Percentiles rank a stretch among this genome's conserved stretches.
Conservation (phyloP, 805 yeast species). For the Jamesozyma jinghongensis region DNA sequence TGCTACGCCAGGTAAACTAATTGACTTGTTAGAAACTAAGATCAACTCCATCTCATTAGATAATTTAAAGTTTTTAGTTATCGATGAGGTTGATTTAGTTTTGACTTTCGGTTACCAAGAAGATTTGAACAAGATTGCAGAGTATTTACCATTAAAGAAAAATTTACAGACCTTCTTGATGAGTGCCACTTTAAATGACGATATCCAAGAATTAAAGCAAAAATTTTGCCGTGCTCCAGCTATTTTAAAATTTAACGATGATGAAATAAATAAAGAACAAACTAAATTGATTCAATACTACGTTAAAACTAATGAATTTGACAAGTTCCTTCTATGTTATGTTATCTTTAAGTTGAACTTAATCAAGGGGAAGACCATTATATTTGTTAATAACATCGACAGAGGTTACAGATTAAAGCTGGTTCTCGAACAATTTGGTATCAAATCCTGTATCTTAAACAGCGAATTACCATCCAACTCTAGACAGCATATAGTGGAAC, state of each 20-base stretch:
- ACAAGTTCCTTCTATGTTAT: slow-evolving; percentile 81
- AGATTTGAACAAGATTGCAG: slow-evolving; percentile 61
- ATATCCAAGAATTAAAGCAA: slow-evolving; percentile 63
- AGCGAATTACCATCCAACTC: slow-evolving; percentile 91
- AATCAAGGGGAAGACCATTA: slow-evolving; percentile 81
- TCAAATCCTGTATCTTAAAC: slow-evolving; percentile 78
- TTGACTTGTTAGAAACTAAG: slow-evolving; percentile 42
- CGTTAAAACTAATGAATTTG: slow-evolving; percentile 79
- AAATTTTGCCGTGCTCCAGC: slow-evolving; percentile 80
- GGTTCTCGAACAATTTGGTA: slow-evolving; percentile 90
- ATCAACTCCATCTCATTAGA: slow-evolving; percentile 41
- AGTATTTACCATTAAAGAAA: slow-evolving; percentile 59
- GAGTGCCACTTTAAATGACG: slow-evolving; percentile 93
- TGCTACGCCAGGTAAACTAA: slow-evolving; percentile 78
- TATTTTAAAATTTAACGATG: slow-evolving; percentile 68
- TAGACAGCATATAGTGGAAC: slow-evolving; percentile 89
- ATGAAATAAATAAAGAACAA: slow-evolving; percentile 41
- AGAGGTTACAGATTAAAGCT: slow-evolving; percentile 88
- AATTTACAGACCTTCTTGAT: slow-evolving; percentile 81
- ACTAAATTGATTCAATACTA: slow-evolving; percentile 73
- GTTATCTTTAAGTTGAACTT: slow-evolving; percentile 83
- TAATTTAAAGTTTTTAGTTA: slow-evolving; percentile 59
- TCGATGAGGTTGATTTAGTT: slow-evolving; percentile 92
- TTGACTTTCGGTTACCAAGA: slow-evolving; percentile 85
- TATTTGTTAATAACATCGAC: slow-evolving; percentile 90